Base-by-base conservation (phyloP, 2,329 filamentous ascomycete genomes). In the Corinectria fuckeliana region DNA sequence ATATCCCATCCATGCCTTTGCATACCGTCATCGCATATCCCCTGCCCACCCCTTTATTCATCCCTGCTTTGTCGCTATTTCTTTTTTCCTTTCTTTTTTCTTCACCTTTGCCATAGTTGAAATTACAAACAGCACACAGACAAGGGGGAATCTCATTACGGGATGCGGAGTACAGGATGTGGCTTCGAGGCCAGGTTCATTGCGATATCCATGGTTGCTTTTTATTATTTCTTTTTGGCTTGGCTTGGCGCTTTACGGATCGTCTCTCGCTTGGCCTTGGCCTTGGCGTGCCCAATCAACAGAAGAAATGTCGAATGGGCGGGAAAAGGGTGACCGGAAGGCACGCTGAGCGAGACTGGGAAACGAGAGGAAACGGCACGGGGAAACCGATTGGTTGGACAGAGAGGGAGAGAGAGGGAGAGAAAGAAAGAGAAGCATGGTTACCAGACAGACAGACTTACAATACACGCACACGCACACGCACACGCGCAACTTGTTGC, bases 101-200 rank as follows among this genome's bases (percentile, higher is more conserved):
- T 13, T 30, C 32, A n/a, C 32, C 2, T 3, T 16, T 8, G 32
- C 32, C 45, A 30, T 26, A 47, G 41, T 56, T 26, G 47, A 48
- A 55, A 58, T 54, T 62, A 52, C 18, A 56, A 42, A n/a, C 55
- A 56, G 48, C 48, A 50, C 58, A 41, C 50, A 13, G 36, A 47
- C 57, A 28, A 39, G 54, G 57, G 57, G 44, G 20, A 20, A 38
- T 51, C 39, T 63, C 61, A 9, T 57, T 56, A 45, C 36, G 51
- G 59, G 34, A 50, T 51, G 65, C 28, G 51, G 63, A 68, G 63
- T 60, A 56, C 38, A 47, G n/a, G 58, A 62, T 58, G n/a, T n/a
- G 49, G 57, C 60, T 61, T 57, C 30, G 45, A 34, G 53, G 38
- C 32, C 56, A 30, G 51, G 48, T 63, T 55, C 56, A 51, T 56